Evolutionary conservation across 305 asterid genomes (phyloP), one percentile per base, ranked within the genome.

Genomic region (Euphrasia arctica): DNA sequence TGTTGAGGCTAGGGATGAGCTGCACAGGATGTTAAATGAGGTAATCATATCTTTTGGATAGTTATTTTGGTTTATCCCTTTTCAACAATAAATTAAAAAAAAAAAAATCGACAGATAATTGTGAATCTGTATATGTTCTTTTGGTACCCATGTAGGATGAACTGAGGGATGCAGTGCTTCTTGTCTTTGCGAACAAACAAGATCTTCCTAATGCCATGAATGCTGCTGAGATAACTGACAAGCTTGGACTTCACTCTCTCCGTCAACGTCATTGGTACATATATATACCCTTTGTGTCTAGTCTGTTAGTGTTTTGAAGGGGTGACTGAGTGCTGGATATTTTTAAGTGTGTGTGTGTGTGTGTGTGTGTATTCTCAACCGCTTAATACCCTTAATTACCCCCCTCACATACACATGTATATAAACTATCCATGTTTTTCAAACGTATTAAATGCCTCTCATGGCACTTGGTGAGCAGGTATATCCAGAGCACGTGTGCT

Each of bases 171-270:
- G 91, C 91, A 27, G 89, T 87, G 71, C 82, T 87, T 48, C 95
- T 84, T 68, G 95, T 87, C 51, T 87, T 87, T 28, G 97, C 95
- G 4, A 90, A 87, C 91, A 90, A 90, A 72, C 97, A 87, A 80
- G 97, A 90, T 85, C 97, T 90, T 78, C 97, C 95, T 32, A 90
- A 90, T 82, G 97, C 97, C 7, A 90, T 90, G 97, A 87, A 90
- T 80, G 97, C 95, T 60, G 97, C 95, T 59, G 97, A 90, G 82
- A 90, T 90, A 27, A 90, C 95, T 18, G 97, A 87, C 77, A 90
- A 90, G 80, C 97, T 90, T 66, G 91, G 95, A 56, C 92, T 89
- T 67, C 96, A 89, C 67, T 89, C 96, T 49, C 95, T 86, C 67
- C 95, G 92, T 39, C 94, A 90, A 67, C 95, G 97, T 45, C 97